Conservation (phyloP, 2,329 filamentous ascomycete genomes). For the Neoscytalidium dimidiatum region DNA sequence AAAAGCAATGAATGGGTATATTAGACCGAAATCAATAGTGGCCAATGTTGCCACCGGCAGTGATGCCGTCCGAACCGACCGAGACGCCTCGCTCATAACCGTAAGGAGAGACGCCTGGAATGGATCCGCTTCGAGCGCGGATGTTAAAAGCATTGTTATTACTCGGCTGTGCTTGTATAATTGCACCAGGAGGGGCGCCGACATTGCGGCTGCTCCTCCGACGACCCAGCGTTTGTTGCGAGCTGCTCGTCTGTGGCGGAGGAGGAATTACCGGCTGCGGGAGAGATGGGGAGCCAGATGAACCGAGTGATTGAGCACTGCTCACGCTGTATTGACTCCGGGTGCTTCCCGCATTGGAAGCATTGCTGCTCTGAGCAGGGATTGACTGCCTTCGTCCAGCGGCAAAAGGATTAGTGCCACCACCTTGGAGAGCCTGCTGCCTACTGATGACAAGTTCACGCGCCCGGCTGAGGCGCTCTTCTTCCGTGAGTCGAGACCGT, state of each 20-base stretch:
- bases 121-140: slow-evolving; percentile 31
- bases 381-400: slow-evolving; percentile 30
- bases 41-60: slow-evolving; percentile 25
- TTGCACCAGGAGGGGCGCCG: slow-evolving; percentile 27
- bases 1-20: neutral
- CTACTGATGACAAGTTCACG: slow-evolving; percentile 40
- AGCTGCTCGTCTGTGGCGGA: slow-evolving; percentile 22
- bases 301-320: slow-evolving; percentile 22
- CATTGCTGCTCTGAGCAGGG: neutral
- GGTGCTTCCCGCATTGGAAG: neutral
- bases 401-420: slow-evolving; percentile 39
- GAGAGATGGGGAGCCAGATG: slow-evolving; percentile 31
- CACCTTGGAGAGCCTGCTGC: slow-evolving; percentile 31
- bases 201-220: slow-evolving; percentile 40
- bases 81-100: slow-evolving; percentile 28
- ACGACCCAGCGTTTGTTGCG: slow-evolving; percentile 26
- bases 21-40: slow-evolving; percentile 17
- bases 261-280: slow-evolving; percentile 26
- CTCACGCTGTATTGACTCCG: slow-evolving; percentile 26
- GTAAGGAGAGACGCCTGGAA: slow-evolving; percentile 31
- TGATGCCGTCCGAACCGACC: slow-evolving; percentile 29
- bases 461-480: slow-evolving; percentile 36
- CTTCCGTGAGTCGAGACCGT: slow-evolving; percentile 31
- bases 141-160: slow-evolving; percentile 32
- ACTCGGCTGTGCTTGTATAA: slow-evolving; percentile 27